Evolutionary conservation across 768 basidiomycete species (phyloP).

Genomic region (Termitomyces sp.): DNA sequence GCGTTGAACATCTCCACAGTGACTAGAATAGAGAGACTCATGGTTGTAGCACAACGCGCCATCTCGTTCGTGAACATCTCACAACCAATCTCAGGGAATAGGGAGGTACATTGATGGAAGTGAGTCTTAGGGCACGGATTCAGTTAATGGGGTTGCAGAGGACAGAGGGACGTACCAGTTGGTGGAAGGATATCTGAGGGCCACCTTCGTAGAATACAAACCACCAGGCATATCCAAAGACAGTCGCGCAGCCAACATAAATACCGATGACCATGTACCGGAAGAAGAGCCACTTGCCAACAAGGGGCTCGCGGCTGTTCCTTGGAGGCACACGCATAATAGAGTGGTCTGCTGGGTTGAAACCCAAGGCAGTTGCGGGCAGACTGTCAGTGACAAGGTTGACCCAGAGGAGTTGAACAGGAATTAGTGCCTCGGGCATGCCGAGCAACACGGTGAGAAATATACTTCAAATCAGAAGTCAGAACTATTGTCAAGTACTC

Average conservation of each 20-base stretch:
- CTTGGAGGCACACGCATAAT: conserved; percentile 97
- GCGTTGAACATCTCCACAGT: conserved; percentile 98
- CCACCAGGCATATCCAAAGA: conserved; percentile 99
- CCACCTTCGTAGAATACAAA: conserved; percentile 89
- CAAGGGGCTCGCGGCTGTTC: conserved; percentile 85
- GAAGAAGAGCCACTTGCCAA: conserved; percentile 94
- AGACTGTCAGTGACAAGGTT: conserved; percentile 97
- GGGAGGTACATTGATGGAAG: conserved; percentile 85
- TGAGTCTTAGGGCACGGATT: conserved; percentile 59
- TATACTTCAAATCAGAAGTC: conserved; percentile 50
- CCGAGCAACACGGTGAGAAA: conserved; percentile 96
- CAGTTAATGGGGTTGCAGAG: not conserved
- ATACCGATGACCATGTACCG: conserved; percentile 90
- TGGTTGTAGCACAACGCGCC: conserved; percentile 87
- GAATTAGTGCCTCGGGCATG: conserved; percentile 99
- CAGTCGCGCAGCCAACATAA: conserved; percentile 94
- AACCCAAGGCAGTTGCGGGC: conserved; percentile 95
- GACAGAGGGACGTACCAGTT: conserved; percentile 60
- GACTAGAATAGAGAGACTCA: conserved; percentile 94
- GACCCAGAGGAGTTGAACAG: conserved; percentile 97
- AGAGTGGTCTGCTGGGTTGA: conserved; percentile 94
- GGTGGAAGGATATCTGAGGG: conserved; percentile 90
- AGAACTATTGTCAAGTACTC: conserved; percentile 11
- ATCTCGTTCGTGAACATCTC: conserved; percentile 91
- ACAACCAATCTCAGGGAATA: conserved; percentile 91